Conservation (phyloP, 2,329 filamentous ascomycete genomes). For the Aureobasidium sp. region DNA sequence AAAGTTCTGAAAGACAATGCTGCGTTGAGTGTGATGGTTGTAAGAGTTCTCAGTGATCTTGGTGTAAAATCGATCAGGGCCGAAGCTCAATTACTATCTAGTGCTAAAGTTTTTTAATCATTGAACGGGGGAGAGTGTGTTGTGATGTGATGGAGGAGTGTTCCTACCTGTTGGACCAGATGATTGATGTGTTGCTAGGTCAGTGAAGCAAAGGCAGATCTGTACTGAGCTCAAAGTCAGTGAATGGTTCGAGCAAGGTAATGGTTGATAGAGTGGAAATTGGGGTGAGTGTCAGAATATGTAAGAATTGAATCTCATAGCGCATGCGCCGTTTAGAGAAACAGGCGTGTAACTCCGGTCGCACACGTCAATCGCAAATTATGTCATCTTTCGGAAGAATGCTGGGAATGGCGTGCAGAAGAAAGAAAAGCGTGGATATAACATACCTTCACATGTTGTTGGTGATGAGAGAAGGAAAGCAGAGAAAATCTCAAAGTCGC, state of each 20-base stretch:
- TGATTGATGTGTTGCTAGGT: neutral
- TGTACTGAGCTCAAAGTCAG: slow-evolving; percentile 8
- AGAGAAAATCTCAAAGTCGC: slow-evolving; percentile 2
- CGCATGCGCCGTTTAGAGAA: slow-evolving; percentile 66
- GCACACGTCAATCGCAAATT: slow-evolving; percentile 98
- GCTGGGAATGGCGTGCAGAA: neutral
- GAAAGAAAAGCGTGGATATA: neutral
- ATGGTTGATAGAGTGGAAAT: neutral
- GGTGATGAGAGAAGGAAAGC: neutral
- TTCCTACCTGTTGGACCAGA: neutral
- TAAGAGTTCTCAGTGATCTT: slow-evolving; percentile 29
- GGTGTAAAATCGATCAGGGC: slow-evolving; percentile 29
- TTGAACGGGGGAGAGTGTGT: slow-evolving; percentile 29
- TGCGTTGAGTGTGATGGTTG: neutral
- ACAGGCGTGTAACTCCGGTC: slow-evolving; percentile 86
- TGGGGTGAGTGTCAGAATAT: slow-evolving; percentile 74
- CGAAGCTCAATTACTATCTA: slow-evolving; percentile 44
- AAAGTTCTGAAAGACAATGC: neutral
- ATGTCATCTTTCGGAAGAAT: slow-evolving; percentile 64
- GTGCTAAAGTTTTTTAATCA: slow-evolving; percentile 54
- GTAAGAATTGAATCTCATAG: slow-evolving; percentile 90
- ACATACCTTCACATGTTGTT: slow-evolving; percentile 13
- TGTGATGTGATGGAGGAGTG: neutral
- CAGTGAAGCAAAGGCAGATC: neutral
- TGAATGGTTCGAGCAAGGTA: neutral